These are phyloP conservation scores for Cystoisospora suis DNA, from an alignment of 169 alveolate species.

Conservation along the genomic window DNA sequence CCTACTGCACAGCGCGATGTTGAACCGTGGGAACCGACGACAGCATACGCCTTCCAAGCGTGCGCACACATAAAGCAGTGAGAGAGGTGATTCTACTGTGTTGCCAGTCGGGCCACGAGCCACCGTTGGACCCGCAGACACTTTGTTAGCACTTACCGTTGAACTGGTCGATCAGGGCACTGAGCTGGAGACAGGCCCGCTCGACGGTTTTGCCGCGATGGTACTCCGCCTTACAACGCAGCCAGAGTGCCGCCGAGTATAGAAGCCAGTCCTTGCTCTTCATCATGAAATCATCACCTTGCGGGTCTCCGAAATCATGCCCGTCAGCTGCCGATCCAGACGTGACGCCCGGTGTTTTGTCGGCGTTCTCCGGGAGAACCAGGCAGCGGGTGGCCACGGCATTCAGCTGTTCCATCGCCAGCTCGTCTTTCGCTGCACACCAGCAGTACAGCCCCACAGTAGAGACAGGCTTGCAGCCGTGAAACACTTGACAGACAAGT, in stretches of 20 bases:
- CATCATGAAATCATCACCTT: neutral
- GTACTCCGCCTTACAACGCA: conserved; percentile 66
- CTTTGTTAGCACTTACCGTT: conserved; percentile 55
- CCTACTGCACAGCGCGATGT: no score
- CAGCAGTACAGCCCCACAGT: no score
- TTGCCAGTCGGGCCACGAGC: no score
- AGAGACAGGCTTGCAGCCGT: neutral
- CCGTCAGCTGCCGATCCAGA: neutral
- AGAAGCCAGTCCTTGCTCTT: conserved; percentile 63
- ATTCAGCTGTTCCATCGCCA: conserved; percentile 64
- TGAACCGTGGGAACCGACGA: no score
- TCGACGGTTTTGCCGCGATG: conserved; percentile 65
- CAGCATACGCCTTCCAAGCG: no score
- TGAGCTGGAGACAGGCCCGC: conserved; percentile 69
- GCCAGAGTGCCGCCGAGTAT: conserved; percentile 64
- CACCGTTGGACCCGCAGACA: no score
- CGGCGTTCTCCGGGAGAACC: neutral
- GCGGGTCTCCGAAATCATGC: neutral
- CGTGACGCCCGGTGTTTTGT: neutral
- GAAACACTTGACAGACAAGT: neutral
- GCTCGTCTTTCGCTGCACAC: conserved; percentile 52
- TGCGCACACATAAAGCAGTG: no score
- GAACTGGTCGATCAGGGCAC: conserved; percentile 67
- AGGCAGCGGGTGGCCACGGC: conserved; percentile 58
- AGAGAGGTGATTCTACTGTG: no score